phyloP scores from a whole-genome alignment of 2,329 filamentous ascomycete species.

The Scolecobasidium constrictum region DNA sequence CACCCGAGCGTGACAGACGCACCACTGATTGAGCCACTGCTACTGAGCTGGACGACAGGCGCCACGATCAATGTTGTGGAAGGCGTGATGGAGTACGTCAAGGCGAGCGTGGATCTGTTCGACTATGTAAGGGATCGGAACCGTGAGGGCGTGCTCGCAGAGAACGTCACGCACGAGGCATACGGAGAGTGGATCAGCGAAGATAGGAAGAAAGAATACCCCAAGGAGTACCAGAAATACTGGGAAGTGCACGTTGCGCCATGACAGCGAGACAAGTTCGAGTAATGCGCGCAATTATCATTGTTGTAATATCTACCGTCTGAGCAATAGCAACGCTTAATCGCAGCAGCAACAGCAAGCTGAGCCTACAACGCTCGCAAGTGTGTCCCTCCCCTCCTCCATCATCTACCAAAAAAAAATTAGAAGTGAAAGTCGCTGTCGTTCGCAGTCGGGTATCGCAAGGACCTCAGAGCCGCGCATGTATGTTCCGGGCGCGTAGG shows the following conservation, averaged over 20 bases:
- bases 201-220: slow-evolving; percentile 4
- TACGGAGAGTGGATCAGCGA: slow-evolving; percentile 4
- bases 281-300: no score
- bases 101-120: slow-evolving; percentile 3
- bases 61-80: slow-evolving; percentile 6
- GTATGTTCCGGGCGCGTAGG: no score
- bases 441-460: no score
- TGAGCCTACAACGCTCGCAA: no score
- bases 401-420: no score
- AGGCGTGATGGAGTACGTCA: slow-evolving; percentile 6
- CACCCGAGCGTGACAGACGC: slow-evolving; percentile 8
- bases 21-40: slow-evolving; percentile 4
- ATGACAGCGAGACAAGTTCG: no score
- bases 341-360: no score
- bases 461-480: no score
- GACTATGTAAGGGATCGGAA: neutral
- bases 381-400: no score
- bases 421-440: no score
- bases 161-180: slow-evolving; percentile 4
- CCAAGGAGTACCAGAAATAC: slow-evolving; percentile 3
- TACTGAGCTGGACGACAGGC: slow-evolving; percentile 7
- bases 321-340: no score
- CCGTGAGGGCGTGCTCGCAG: slow-evolving; percentile 1
- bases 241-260: slow-evolving; percentile 10
- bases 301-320: no score